Evolutionary conservation across 2,329 filamentous ascomycete genomes (phyloP).

Genomic region (Colletotrichum sidae): DNA sequence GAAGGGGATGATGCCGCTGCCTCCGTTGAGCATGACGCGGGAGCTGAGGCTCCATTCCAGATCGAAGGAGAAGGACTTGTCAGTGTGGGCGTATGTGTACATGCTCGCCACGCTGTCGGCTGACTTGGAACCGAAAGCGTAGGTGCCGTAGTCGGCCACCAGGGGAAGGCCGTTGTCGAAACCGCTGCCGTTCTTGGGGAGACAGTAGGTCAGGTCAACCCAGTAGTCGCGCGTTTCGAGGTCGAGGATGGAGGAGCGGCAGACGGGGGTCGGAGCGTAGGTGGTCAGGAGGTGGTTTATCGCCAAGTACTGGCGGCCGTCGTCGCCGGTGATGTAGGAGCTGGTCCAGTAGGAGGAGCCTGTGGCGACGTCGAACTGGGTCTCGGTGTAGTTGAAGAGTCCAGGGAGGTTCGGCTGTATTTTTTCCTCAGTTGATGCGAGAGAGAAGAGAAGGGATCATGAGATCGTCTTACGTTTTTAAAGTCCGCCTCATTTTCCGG

Average conservation of each 20-base stretch:
- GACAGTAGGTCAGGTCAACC: neutral
- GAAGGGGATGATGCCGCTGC: constrained; percentile 2
- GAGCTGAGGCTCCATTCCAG: constrained; percentile 1
- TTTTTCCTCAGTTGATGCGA: neutral
- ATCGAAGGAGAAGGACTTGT: neutral
- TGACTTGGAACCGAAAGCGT: neutral
- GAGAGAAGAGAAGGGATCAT: too few species aligned
- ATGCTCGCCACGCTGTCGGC: neutral
- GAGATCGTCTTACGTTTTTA: too few species aligned
- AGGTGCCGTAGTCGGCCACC: neutral
- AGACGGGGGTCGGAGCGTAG: neutral
- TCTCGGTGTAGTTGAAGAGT: constrained; percentile 4
- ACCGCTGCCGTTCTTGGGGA: neutral
- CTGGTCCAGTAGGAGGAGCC: constrained; percentile 5
- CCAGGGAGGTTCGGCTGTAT: constrained; percentile 1
- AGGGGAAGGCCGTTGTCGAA: neutral
- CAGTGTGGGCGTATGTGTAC: neutral
- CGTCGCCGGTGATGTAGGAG: constrained; percentile 6
- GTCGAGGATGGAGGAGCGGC: constrained; percentile 8
- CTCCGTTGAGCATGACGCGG: neutral
- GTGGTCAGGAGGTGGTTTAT: constrained; percentile 6
- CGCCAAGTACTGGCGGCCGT: constrained; percentile 1
- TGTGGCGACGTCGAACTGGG: constrained; percentile 1
- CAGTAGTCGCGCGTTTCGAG: constrained; percentile 4
- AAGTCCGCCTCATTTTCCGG: too few species aligned